phyloP scores from a whole-genome alignment of 1,284 basidiomycete species.

The Lignosus rhinocerotis region DNA sequence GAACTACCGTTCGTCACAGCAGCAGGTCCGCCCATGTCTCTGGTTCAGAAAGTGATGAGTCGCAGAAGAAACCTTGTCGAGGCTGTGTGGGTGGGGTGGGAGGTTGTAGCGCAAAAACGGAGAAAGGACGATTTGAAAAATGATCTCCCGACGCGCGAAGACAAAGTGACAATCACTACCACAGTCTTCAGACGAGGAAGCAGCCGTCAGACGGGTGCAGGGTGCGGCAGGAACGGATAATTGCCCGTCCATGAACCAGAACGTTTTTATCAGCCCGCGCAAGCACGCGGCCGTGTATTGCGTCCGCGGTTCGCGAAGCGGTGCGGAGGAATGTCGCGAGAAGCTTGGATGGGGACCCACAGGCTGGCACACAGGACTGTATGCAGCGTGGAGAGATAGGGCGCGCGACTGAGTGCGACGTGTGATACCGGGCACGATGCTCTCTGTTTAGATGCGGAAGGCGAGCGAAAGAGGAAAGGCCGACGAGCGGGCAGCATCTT shows the following conservation, averaged over 20 bases:
- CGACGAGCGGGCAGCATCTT: neutral
- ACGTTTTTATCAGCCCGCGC: slow-evolving; percentile 19
- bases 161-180: neutral
- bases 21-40: slow-evolving; percentile 32
- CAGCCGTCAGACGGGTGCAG: neutral
- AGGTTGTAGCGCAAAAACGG: neutral
- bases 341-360: slow-evolving; percentile 19
- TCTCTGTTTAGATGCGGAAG: neutral
- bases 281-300: slow-evolving; percentile 11
- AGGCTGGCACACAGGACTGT: slow-evolving; percentile 8
- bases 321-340: slow-evolving; percentile 27
- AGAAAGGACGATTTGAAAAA: neutral
- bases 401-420: neutral
- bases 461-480: slow-evolving; percentile 4
- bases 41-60: neutral
- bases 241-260: neutral
- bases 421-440: neutral
- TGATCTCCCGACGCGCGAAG: neutral
- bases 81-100: neutral
- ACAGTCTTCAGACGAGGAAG: neutral
- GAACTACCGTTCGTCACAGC: slow-evolving; percentile 22
- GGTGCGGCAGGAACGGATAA: slow-evolving; percentile 1
- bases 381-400: slow-evolving; percentile 2
- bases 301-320: slow-evolving; percentile 20
- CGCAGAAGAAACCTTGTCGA: neutral